Conservation (phyloP, 495 filamentous ascomycete genomes). For the Penicillium pancosmium region DNA sequence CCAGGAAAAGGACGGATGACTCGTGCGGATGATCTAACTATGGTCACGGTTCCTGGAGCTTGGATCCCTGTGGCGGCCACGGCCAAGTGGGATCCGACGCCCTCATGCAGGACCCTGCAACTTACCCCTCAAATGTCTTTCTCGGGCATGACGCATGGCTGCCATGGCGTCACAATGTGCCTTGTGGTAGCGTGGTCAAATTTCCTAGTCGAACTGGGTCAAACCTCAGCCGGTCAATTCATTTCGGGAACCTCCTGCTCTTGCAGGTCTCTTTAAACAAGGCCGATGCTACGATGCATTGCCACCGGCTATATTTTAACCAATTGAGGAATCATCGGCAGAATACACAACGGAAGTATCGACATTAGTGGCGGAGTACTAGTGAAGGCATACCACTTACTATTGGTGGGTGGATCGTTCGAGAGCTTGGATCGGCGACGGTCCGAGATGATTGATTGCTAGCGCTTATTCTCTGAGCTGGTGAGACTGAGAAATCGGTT, state of each 20-base stretch:
- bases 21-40: not conserved
- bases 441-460: not conserved
- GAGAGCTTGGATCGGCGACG: not conserved
- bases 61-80: conserved; percentile 4
- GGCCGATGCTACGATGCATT: not conserved
- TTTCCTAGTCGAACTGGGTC: not conserved
- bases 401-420: not conserved
- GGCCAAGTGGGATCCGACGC: not conserved
- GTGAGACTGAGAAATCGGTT: no score
- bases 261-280: not conserved
- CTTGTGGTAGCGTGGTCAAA: not conserved
- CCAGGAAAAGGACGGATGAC: not conserved
- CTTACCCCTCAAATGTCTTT: conserved; percentile 1
- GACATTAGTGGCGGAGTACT: not conserved
- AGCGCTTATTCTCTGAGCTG: no score
- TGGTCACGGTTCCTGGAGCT: not conserved
- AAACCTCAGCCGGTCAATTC: not conserved
- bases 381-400: not conserved
- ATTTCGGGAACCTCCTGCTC: not conserved
- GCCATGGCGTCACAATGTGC: not conserved
- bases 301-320: not conserved
- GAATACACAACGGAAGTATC: not conserved
- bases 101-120: conserved; percentile 2
- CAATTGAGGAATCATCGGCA: not conserved
- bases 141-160: not conserved